These are phyloP conservation scores for Aureobasidium sp. DNA, from an alignment of 2,329 filamentous ascomycete species.

Conservation along the genomic window DNA sequence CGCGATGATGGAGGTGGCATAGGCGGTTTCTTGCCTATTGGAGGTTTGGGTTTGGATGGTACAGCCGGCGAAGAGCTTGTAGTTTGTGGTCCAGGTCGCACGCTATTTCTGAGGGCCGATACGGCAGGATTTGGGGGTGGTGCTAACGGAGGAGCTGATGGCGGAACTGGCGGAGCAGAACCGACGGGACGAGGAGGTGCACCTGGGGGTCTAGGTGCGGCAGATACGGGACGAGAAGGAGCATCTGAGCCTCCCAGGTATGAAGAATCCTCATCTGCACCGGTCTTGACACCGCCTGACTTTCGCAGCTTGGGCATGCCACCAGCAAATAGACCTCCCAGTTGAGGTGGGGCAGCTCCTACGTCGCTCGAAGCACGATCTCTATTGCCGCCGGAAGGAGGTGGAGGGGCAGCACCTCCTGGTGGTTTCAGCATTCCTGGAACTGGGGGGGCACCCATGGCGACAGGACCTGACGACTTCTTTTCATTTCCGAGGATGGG, in stretches of 20 bases:
- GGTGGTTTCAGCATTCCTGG: conserved; percentile 56
- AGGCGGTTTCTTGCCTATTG: conserved; percentile 68
- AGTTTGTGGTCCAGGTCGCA: conserved; percentile 56
- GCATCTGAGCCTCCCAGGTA: conserved; percentile 78
- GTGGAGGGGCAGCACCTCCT: conserved; percentile 62
- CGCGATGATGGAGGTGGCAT: conserved; percentile 51
- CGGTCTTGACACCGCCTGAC: conserved; percentile 58
- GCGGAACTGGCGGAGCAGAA: conserved; percentile 48
- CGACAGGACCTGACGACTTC: conserved; percentile 52
- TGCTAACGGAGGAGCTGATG: conserved; percentile 33
- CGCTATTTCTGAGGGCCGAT: conserved; percentile 40
- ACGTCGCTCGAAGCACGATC: conserved; percentile 80
- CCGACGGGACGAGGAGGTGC: conserved; percentile 35
- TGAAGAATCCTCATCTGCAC: conserved; percentile 60
- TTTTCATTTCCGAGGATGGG: conserved; percentile 57
- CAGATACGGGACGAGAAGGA: conserved; percentile 29
- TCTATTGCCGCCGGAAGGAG: conserved; percentile 51
- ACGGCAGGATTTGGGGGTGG: conserved; percentile 55
- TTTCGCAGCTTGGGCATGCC: conserved; percentile 95
- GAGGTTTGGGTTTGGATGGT: conserved; percentile 56
- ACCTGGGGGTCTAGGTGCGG: conserved; percentile 25
- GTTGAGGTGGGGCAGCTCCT: conserved; percentile 63
- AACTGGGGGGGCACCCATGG: conserved; percentile 76
- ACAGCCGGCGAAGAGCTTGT: conserved; percentile 49
- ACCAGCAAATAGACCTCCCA: conserved; percentile 82